Base-by-base conservation (phyloP, 176 grass and related monocot species). In the Panicum miliaceum region DNA sequence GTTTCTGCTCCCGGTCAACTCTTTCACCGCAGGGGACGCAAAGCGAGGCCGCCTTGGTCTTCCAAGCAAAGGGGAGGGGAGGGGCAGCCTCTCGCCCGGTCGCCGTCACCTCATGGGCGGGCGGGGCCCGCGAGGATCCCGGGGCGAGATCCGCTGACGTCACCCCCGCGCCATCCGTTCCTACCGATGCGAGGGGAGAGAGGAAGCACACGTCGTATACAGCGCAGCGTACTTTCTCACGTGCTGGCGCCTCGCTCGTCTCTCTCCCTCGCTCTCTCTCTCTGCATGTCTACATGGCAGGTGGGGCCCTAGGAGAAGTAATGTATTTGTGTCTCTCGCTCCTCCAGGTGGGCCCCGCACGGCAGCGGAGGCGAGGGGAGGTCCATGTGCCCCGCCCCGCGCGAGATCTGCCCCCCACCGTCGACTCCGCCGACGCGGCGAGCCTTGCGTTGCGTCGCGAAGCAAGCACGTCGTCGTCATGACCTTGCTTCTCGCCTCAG, bases 101-200 rank as follows among this genome's bases (percentile, higher is more conserved):
- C 78, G 13, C 78, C 46, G 13, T 67, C 67, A 19, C 37, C 78
- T 43, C 62, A 41, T 82, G 88, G 86, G 79, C 48, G 86, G 75
- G 90, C 48, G 86, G 75, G 90, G 22, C 82, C 88, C 75, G 19
- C 42, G 41, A 35, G 81, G 73, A 95, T 90, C 88, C 79, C 32
- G 26, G 32, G 25, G 5, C 48, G 50, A 92, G 93, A 95, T 92
- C 86, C 88, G 83, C 86, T 92, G 90, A 92, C 86, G 90, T 95
- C 90, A 92, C 56, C 29, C 29, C 19, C 27, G 18, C 13, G 81
- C 52, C 23, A 46, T 53, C 59, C 14, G 48, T 5, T 50, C 12
- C 36, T 54, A 29, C 27, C 18, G 32, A 5, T 68, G 45, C 8
- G 48, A n/a, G 2, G n/a, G n/a, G 5, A 14, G 11, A 5, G 42